Evolutionary conservation across 2,329 filamentous ascomycete species (phyloP).

Genomic region (Dothiorella sarmentorum): DNA sequence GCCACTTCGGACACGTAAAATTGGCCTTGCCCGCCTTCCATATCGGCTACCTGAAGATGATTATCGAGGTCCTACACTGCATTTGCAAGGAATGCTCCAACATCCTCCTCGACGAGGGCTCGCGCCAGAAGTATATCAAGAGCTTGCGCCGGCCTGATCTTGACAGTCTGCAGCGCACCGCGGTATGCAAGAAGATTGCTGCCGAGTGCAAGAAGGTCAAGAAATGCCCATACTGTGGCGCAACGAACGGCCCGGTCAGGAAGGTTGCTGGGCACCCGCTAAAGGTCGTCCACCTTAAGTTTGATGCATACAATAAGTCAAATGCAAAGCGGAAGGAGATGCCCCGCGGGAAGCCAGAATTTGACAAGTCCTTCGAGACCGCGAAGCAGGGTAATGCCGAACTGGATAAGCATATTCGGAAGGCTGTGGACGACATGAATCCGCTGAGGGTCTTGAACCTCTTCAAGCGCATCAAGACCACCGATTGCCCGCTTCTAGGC

Average conservation of each 20-base stretch:
- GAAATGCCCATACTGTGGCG: slow-evolving; percentile 73
- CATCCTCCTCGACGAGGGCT: slow-evolving; percentile 76
- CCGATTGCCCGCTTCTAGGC: slow-evolving; percentile 87
- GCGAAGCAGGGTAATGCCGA: slow-evolving; percentile 76
- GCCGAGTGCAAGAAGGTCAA: slow-evolving; percentile 86
- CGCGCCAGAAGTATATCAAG: slow-evolving; percentile 73
- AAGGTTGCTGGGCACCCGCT: slow-evolving; percentile 79
- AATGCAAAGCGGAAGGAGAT: slow-evolving; percentile 80
- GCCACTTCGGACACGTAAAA: slow-evolving; percentile 91
- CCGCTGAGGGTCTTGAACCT: slow-evolving; percentile 84
- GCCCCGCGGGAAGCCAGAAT: slow-evolving; percentile 76
- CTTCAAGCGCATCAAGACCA: slow-evolving; percentile 79
- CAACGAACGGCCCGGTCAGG: slow-evolving; percentile 85
- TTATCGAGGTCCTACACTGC: slow-evolving; percentile 85
- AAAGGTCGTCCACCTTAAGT: slow-evolving; percentile 93
- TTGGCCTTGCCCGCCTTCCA: slow-evolving; percentile 91
- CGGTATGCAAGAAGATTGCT: slow-evolving; percentile 82
- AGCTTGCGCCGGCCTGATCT: slow-evolving; percentile 76
- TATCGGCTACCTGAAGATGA: slow-evolving; percentile 91
- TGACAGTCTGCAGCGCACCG: slow-evolving; percentile 80
- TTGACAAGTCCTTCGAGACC: slow-evolving; percentile 79
- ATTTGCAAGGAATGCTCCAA: slow-evolving; percentile 92
- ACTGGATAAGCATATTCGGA: slow-evolving; percentile 84
- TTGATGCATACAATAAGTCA: slow-evolving; percentile 81
- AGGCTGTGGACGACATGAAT: slow-evolving; percentile 92